Base-by-base conservation (phyloP, 2,329 filamentous ascomycete genomes). In the Talaromyces rugulosus region DNA sequence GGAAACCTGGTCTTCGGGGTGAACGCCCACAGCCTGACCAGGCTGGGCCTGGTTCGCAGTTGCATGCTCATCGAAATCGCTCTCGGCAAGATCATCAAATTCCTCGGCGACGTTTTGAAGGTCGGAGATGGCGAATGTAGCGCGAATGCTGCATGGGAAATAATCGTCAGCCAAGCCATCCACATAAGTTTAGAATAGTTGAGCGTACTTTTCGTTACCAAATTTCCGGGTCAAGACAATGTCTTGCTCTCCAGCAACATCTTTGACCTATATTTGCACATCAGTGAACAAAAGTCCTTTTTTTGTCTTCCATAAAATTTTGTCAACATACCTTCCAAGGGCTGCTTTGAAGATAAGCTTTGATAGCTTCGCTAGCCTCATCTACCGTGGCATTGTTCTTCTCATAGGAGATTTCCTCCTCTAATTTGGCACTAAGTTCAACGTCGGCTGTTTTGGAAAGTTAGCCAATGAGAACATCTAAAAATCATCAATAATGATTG, bases 301-400 rank as follows among this genome's bases (percentile, higher is more conserved):
- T 23, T 23, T 14, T 36, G n/a, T 18, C 9, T 23, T 31, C 14
- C 34, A 40, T 6, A 14, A 11, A 23, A 23, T 47, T 5, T 23
- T 4, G 18, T 58, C 4, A 16, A 56, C 71, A 59, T 74, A 95
- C 84, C 83, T 94, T 83, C 78, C 92, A 99, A 47, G 89, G 85
- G 72, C 89, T 88, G 80, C 91, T 94, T 73, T 94, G 87, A 55
- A 97, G 80, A 80, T 95, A 97, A 74, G 95, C 90, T 79, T 92
- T 89, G 78, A 96, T 97, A 75, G 95, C 91, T 80, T 92, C 89
- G 76, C 97, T 85, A 75, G 88, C 90, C 66, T 87, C 83, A 47
- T 92, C 89, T 67, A 90, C 79, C 66, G 90, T 85, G 71, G 91
- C 88, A 78, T 92, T 88, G 72, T 93, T 88, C 71, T 87, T 86